Base-by-base conservation (phyloP, 345 rosid genomes). In the Reutealis trisperma region DNA sequence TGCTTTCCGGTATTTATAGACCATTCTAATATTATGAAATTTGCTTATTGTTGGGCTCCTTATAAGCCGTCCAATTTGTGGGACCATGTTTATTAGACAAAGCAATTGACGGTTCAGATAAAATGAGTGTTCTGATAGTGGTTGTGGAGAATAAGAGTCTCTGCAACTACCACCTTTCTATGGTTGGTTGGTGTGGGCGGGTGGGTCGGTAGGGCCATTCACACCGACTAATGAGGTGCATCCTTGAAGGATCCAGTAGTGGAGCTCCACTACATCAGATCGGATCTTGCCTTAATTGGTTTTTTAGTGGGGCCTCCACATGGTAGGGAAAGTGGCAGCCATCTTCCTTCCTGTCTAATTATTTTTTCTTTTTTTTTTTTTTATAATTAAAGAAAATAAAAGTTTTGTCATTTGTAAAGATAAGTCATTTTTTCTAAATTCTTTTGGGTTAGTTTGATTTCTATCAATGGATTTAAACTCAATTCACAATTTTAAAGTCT, bases 151-250 rank as follows among this genome's bases (percentile, higher is more conserved):
- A 73, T 73, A 60, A 25, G 14, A 47, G 21, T 61, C 22, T 11
- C n/a, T 3, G 6, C 54, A 72, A 60, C 75, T 5, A 37, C 75
- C 75, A 25, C 6, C 10, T 7, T 41, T 59, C 32, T 16, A 6
- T 41, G 41, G 45, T 44, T 62, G 60, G 76, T 47, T 42, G 59
- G 19, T 63, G 73, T 54, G 77, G 52, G 30, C 34, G 18, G 63
- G 25, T 65, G 0, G 16, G 70, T 65, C 4, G 41, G 41, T 37
- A 5, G 77, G 71, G 63, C n/a, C 78, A 30, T 2, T 1, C 15
- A 14, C 70, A 47, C 52, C 25, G 52, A 66, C 37, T n/a, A 15
- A 0, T 2, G 7, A 30, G 62, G 70, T 63, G 76, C 71, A 64
- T 75, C 77, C 30, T 27, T 27, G 30, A 27, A 27, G 30, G 30